Evolutionary conservation across 352 stramenopile genomes (phyloP).

Genomic region (Phytophthora hybrid): DNA sequence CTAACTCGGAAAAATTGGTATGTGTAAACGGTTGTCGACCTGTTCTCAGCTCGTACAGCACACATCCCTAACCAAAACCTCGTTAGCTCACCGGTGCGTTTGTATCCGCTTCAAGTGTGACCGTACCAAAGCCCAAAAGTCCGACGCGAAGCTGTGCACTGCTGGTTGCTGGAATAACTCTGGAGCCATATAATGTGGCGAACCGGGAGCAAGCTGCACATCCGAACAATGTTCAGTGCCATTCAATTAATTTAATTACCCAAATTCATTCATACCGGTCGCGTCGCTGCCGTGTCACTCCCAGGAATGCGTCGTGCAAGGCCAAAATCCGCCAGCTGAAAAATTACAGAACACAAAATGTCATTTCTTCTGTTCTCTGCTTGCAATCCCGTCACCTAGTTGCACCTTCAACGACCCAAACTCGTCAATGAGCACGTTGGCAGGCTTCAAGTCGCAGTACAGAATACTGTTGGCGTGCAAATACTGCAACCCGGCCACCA

Average conservation of each 20-base stretch:
- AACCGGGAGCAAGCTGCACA: constrained; percentile 67
- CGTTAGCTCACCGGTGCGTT: background rate
- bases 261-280: too few species aligned
- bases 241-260: too few species aligned
- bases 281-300: constrained; percentile 36
- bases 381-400: background rate
- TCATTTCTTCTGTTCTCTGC: background rate
- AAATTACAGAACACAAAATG: background rate
- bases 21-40: constrained; percentile 76
- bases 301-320: constrained; percentile 86
- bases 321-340: constrained; percentile 90
- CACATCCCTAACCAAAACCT: constrained; percentile 58
- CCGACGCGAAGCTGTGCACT: constrained; percentile 91
- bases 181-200: constrained; percentile 93
- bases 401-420: constrained; percentile 91
- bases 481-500: constrained; percentile 88
- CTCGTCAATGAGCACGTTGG: constrained; percentile 94
- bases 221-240: background rate
- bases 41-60: constrained; percentile 81
- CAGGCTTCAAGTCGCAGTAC: constrained; percentile 93
- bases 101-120: background rate
- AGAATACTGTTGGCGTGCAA: constrained; percentile 90
- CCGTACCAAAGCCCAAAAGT: constrained; percentile 86
- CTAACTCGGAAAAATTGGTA: constrained; percentile 76
- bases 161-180: constrained; percentile 91